Evolutionary conservation across 768 basidiomycete species (phyloP).

Genomic region (Collybiopsis confluens): DNA sequence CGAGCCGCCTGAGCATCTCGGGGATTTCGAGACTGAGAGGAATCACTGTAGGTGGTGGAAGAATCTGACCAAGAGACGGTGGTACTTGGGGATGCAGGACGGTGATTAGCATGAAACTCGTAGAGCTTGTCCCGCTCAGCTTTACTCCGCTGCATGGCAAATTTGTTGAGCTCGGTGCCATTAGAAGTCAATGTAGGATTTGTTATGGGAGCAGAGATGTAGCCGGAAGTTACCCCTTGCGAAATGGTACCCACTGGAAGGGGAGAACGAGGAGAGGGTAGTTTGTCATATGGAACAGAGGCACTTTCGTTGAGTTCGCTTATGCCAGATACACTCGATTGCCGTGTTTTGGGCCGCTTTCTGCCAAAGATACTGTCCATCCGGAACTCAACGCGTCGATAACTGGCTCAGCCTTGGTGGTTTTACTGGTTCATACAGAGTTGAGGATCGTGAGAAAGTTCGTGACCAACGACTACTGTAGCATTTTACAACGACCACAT

Average conservation of each 20-base stretch:
- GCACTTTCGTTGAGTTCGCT: slow-evolving; percentile 53
- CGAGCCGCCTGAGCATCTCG: slow-evolving; percentile 35
- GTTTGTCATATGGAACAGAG: slow-evolving; percentile 71
- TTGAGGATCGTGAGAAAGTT: background rate
- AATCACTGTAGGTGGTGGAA: slow-evolving; percentile 54
- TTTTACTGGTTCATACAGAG: background rate
- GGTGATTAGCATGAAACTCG: slow-evolving; percentile 28
- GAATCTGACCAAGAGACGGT: slow-evolving; percentile 45
- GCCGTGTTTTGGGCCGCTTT: slow-evolving; percentile 57
- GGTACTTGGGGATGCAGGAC: slow-evolving; percentile 47
- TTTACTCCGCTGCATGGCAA: slow-evolving; percentile 44
- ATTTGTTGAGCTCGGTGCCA: slow-evolving; percentile 70
- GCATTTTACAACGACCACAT: background rate
- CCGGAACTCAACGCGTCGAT: background rate
- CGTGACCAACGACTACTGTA: too few relatives aligned
- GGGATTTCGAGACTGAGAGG: slow-evolving; percentile 26
- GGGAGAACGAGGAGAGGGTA: slow-evolving; percentile 56
- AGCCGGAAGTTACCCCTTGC: slow-evolving; percentile 42
- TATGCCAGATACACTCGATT: slow-evolving; percentile 51
- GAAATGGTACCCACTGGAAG: slow-evolving; percentile 50
- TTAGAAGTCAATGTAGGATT: slow-evolving; percentile 72
- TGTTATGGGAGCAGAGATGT: slow-evolving; percentile 79
- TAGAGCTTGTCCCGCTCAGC: slow-evolving; percentile 54
- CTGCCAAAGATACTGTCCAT: slow-evolving; percentile 72
- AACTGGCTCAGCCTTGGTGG: background rate